Base-by-base conservation (phyloP, 192 early-diverging fungal genomes). In the Phlyctochytrium bullatum region DNA sequence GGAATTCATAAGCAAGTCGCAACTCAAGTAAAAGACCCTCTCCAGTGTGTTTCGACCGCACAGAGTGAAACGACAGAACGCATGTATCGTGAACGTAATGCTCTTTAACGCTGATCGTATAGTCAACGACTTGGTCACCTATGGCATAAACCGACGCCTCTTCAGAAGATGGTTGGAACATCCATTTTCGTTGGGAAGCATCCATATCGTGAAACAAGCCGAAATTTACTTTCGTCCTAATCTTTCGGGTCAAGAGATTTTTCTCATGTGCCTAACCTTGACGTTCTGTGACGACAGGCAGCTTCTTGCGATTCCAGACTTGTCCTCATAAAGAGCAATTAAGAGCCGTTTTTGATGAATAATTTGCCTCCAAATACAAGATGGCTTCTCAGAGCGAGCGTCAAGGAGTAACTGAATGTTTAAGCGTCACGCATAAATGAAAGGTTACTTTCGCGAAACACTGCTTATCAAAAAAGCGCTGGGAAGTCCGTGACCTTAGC, bases 151-250 rank as follows among this genome's bases (percentile, higher is more conserved):
- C 65, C 24, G 61, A 52, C 24, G 36, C 60, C 6, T 50, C 54
- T 60, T 28, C n/a, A 30, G 3, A 68, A 34, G 34, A 14, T 24
- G 33, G 36, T 62, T 33, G 36, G 64, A 24, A 23, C 20, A 68
- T 14, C 27, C 36, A 62, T 16, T 58, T 17, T 30, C 56, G 25
- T 30, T 33, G 29, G 47, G 31, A 34, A 4, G 74, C 75, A 61
- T 69, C 56, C 30, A 78, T 25, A 12, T 80, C 76, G 35, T 78
- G 28, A 64, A 78, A 81, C 12, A 78, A 58, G 14, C 76, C 73
- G 62, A 83, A 80, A 4, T 74, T 73, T 3, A 83, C 72, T 60
- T 75, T 77, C 27, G 78, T 80, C 40, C 61, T 67, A 23, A 77
- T 77, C 72, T 80, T 20, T 14, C 40, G 40, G 6, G 40, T 47